Evolutionary conservation across 257 asterid species (phyloP), one percentile per base, ranked within the genome.

Genomic region (Solanum rostratum): DNA sequence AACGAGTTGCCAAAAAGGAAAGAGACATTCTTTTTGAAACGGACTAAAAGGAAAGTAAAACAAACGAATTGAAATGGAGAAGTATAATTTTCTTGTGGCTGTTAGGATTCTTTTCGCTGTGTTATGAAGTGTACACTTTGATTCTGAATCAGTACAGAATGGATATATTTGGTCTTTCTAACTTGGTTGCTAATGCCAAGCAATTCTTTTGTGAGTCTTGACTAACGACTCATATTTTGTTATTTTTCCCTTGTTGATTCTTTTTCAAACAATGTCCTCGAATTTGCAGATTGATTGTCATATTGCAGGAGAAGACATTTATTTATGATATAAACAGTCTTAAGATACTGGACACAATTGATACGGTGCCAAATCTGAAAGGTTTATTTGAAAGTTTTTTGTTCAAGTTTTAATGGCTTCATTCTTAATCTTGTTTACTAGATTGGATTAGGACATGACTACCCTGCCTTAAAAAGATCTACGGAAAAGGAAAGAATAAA

Each of bases 351-450:
- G 94, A 90, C 84, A 87, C 94, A 84, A 89, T 96, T 86, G 98
- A 92, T 86, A 96, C 98, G 76, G 97, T 92, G 83, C 97, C 96
- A 84, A 96, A 96, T 70, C 45, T 79, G 83, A 94, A 90, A 92
- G 99, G 99, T 95, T 62, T 86, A 93, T 85, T 60, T 74, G 82
- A 50, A 76, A 27, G 39, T 76, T n/a, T 76, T 27, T 27, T 27
- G 22, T 76, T 49, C 27, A 49, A 49, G 62, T 24, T 27, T 27
- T 76, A 24, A 16, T 50, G 63, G n/a, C 82, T 69, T 76, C 45
- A 27, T 45, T 49, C 18, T 15, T 59, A n/a, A 45, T 74, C 54
- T 46, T 46, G n/a, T 43, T 12, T 22, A 22, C 57, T 73, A 45
- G 37, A 22, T 45, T 71, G 39, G 39, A n/a, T 12, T 73, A 16